Evolutionary conservation across 805 yeast genomes (phyloP).

Genomic region (Saccharomyces jurei): DNA sequence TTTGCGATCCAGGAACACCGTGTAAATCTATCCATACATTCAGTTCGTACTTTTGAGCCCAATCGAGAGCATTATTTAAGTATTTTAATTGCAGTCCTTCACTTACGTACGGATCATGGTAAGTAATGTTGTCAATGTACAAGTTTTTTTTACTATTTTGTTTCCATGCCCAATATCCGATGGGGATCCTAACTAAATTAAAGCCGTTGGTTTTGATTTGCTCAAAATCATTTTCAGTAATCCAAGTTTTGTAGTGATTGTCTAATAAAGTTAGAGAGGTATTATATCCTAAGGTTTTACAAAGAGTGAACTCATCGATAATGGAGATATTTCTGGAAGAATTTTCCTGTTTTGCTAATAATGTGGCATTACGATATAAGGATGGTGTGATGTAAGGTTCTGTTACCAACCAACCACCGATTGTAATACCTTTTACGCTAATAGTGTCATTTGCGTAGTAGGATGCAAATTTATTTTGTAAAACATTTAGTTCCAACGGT

Average conservation of each 20-base stretch:
- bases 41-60: conserved; percentile 55
- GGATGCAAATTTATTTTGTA: conserved; percentile 4
- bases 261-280: conserved; percentile 38
- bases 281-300: conserved; percentile 40
- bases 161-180: conserved; percentile 76
- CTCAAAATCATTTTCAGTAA: conserved; percentile 49
- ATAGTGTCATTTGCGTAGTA: background rate
- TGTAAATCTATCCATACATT: conserved; percentile 72
- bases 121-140: conserved; percentile 16
- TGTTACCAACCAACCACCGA: conserved; percentile 68
- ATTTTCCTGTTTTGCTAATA: conserved; percentile 15
- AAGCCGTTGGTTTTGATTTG: conserved; percentile 46
- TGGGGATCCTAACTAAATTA: conserved; percentile 66
- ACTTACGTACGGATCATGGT: conserved; percentile 53
- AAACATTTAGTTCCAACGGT: background rate
- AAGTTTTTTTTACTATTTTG: conserved; percentile 17
- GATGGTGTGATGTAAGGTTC: conserved; percentile 69
- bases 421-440: conserved; percentile 37
- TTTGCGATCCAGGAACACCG: conserved; percentile 79
- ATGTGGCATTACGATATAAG: conserved; percentile 32
- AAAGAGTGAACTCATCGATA: conserved; percentile 53
- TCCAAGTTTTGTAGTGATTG: conserved; percentile 51
- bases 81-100: conserved; percentile 52
- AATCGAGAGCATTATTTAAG: conserved; percentile 54
- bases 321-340: conserved; percentile 24